These are phyloP conservation scores for Boletus rubroflammeus DNA, from an alignment of 768 basidiomycete species.

Conservation along the genomic window DNA sequence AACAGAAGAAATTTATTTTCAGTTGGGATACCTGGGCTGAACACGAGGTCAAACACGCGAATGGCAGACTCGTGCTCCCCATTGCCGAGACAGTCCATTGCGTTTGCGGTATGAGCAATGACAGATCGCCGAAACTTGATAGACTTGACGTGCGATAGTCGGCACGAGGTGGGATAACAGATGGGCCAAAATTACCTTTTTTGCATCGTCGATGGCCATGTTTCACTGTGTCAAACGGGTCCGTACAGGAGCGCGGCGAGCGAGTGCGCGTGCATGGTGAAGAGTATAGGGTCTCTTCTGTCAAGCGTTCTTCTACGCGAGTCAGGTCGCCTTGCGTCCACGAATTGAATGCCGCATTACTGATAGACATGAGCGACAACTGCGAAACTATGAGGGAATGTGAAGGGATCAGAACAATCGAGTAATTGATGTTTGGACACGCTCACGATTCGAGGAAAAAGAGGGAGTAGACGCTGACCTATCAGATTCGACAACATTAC, in stretches of 20 bases:
- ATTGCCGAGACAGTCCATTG: not conserved
- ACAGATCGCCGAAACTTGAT: not conserved
- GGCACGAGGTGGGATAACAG: not conserved
- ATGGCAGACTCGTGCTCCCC: constrained; percentile 2
- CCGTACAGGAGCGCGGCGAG: not conserved
- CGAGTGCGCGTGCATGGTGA: not conserved
- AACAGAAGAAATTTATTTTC: constrained; percentile 10
- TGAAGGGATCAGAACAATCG: not conserved
- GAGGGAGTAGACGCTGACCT: too few species aligned
- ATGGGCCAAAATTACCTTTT: not conserved
- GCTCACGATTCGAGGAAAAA: not conserved
- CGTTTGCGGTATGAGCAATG: constrained; percentile 5
- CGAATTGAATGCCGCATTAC: not conserved
- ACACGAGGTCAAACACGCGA: constrained; percentile 7
- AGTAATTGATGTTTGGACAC: too few species aligned
- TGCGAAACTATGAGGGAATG: not conserved
- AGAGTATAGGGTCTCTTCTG: not conserved
- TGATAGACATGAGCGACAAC: not conserved
- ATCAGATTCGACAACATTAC: not conserved
- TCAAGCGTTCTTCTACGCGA: not conserved
- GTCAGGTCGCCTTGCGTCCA: not conserved
- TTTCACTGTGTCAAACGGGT: not conserved
- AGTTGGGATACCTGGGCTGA: not conserved
- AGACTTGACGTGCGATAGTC: not conserved
- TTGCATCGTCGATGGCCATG: not conserved